Evolutionary conservation across 2,329 filamentous ascomycete species (phyloP), one percentile per base, ranked within the genome.

Genomic region (Chlorencoelia australis): DNA sequence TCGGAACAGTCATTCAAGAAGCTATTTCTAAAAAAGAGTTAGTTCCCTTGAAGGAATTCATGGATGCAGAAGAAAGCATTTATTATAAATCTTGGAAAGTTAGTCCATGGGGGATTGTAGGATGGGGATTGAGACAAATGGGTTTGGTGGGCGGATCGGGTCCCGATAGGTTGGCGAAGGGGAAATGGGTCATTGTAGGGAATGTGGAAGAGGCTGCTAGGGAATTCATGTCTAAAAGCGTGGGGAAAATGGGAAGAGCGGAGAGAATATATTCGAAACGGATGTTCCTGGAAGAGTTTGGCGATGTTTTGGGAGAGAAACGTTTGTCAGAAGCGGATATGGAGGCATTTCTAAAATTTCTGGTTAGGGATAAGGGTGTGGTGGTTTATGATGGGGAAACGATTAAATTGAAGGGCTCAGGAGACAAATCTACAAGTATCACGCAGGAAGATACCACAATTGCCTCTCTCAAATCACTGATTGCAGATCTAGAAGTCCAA

Each of bases 371-470:
- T 55, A 77, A 76, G 52, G 64, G 63, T 5, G 48, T 68, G 25
- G 61, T 77, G 21, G 66, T 62, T 33, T 76, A 68, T 49, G 78
- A 86, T 51, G 74, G 72, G 4, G 61, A 75, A 46, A 84, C 78
- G 0, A 70, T 98, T 48, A 88, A 83, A 55, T 79, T 96, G 57
- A 80, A 74, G 49, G 60, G 61, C 0, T 56, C 69, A 66, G 3
- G 67, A 73, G 34, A 59, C 63, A 47, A 54, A 7, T 17, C 5
- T 4, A 28, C 10, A 1, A 53, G 60, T 1, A 79, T 96, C 45
- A 83, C 82, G 1, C 66, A 78, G 39, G 81, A 93, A 50, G 91
- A 98, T 60, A 65, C 68, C 4, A 82, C 84, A 1, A 84, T 95
- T 44, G 87, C 87, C 1, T 82, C 82, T 13, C 72, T 98, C 7